Percentiles rank a stretch among this genome's conserved stretches.
These are phyloP conservation scores for Phialemoniopsis sp. DNA, from an alignment of 2,329 filamentous ascomycete species.

Conservation along the genomic window DNA sequence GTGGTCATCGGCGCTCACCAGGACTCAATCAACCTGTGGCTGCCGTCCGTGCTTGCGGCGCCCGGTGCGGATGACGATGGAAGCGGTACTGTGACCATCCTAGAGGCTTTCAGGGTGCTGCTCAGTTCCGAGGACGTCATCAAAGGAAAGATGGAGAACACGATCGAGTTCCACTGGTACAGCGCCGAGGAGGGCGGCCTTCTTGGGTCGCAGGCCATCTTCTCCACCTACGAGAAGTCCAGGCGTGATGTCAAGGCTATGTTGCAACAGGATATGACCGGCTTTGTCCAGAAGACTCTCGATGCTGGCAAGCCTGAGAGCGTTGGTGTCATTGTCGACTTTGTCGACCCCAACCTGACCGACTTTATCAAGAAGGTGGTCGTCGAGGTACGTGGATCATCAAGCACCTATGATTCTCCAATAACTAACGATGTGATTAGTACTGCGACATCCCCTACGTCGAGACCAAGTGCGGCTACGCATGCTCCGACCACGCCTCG, in stretches of 20 bases:
- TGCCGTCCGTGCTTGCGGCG: constrained; percentile 78
- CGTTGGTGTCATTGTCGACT: constrained; percentile 91
- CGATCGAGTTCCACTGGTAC: constrained; percentile 96
- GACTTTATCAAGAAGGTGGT: constrained; percentile 88
- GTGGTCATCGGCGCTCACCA: constrained; percentile 89
- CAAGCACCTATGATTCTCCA: background rate
- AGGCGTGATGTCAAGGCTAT: constrained; percentile 83
- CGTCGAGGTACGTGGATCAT: constrained; percentile 44
- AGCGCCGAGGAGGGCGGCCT: constrained; percentile 85
- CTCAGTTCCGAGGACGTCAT: constrained; percentile 68
- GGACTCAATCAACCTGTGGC: constrained; percentile 90
- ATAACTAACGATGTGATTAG: no score
- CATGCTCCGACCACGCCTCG: constrained; percentile 66
- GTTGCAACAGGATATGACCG: constrained; percentile 98
- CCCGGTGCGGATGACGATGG: constrained; percentile 96
- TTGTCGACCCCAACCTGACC: constrained; percentile 77
- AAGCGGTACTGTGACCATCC: constrained; percentile 87
- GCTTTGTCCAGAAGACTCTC: constrained; percentile 77
- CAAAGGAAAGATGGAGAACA: constrained; percentile 72
- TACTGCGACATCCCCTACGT: constrained; percentile 74
- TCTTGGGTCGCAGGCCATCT: constrained; percentile 85
- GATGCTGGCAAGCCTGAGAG: constrained; percentile 79
- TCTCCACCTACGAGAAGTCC: constrained; percentile 71
- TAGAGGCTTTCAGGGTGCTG: constrained; percentile 83
- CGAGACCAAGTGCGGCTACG: constrained; percentile 48